These are phyloP conservation scores for Chytriomyces sp. DNA, from an alignment of 192 early-diverging fungal species.

Conservation along the genomic window DNA sequence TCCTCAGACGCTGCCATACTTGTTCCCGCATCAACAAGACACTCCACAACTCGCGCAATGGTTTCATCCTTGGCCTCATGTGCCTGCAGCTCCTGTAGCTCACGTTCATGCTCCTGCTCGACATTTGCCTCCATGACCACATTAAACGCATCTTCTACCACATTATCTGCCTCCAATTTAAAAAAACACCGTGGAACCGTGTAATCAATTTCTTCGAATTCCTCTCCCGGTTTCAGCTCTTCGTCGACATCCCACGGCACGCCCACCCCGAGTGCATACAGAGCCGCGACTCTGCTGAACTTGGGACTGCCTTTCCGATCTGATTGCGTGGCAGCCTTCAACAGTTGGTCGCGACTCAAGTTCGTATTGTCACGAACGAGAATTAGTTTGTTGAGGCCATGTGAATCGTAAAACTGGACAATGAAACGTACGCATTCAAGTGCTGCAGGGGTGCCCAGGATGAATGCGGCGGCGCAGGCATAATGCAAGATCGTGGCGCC, in stretches of 20 bases:
- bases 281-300: constrained; percentile 4
- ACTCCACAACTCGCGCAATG: not conserved
- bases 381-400: not conserved
- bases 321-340: not conserved
- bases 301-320: not conserved
- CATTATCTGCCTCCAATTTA: not conserved
- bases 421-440: constrained; percentile 2
- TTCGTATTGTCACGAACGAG: too few species aligned
- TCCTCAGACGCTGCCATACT: not conserved
- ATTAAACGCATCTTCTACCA: not conserved
- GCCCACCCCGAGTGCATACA: constrained; percentile 12
- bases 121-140: not conserved
- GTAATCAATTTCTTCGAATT: not conserved
- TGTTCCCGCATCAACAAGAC: constrained; percentile 18
- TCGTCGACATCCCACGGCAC: constrained; percentile 13
- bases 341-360: too few species aligned
- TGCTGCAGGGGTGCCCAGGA: not conserved
- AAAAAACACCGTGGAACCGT: not conserved
- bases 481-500: constrained; percentile 23
- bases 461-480: constrained; percentile 8
- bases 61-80: not conserved
- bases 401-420: constrained; percentile 1
- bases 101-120: not conserved
- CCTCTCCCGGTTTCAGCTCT: not conserved
- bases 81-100: not conserved